Evolutionary conservation across 2,329 filamentous ascomycete genomes (phyloP).

Genomic region (Trichophyton verrucosum): DNA sequence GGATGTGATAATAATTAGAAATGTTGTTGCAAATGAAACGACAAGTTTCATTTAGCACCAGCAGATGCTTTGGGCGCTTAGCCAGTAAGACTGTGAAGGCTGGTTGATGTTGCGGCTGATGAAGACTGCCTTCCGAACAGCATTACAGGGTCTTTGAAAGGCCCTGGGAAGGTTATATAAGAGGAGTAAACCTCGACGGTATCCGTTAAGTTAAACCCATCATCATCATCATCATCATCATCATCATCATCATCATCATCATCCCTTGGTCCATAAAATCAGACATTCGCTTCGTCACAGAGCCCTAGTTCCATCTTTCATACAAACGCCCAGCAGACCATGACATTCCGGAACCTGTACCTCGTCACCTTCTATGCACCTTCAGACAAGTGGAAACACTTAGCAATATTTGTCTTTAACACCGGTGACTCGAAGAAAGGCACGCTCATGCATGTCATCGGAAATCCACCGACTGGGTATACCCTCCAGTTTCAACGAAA

Average conservation of each 20-base stretch:
- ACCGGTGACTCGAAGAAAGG: neutral
- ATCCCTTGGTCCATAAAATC: neutral
- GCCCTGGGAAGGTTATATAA: neutral
- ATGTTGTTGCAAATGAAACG: neutral
- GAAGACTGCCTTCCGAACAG: no score
- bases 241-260: neutral
- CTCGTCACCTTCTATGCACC: neutral
- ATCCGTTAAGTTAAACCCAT: neutral
- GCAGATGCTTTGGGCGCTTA: neutral
- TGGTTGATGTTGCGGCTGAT: neutral
- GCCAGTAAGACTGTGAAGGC: neutral
- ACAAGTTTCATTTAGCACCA: neutral
- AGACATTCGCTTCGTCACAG: no score
- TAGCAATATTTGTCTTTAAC: neutral
- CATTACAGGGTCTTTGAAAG: neutral
- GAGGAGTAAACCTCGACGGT: neutral
- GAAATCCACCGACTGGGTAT: neutral
- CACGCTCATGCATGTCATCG: neutral
- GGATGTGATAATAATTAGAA: neutral
- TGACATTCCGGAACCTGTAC: neutral
- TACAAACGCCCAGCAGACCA: neutral
- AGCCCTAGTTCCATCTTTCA: neutral
- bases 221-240: neutral
- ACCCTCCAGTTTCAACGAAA: neutral
- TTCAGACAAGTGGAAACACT: neutral